A percentile compares a stretch with the other conserved stretches of the same genome.
Evolutionary conservation across 2,329 filamentous ascomycete genomes (phyloP).

Genomic region (Colletotrichum costaricense): DNA sequence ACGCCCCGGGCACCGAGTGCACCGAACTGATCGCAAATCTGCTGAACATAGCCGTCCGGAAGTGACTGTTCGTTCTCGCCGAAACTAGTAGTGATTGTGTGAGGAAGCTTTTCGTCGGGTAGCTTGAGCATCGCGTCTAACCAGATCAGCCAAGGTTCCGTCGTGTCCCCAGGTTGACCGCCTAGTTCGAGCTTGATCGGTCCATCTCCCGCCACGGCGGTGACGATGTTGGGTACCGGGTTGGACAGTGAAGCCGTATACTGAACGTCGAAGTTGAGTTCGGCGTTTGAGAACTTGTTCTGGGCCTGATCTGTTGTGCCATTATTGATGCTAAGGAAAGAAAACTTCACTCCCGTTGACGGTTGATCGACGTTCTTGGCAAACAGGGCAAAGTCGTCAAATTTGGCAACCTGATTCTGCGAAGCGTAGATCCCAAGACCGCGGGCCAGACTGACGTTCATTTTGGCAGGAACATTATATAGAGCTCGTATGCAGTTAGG

Average conservation of each 20-base stretch:
- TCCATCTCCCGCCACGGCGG: conserved; percentile 46
- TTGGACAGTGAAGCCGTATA: conserved; percentile 48
- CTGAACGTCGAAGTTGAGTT: conserved; percentile 53
- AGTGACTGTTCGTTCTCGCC: conserved; percentile 76
- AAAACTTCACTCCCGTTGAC: conserved; percentile 65
- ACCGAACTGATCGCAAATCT: conserved; percentile 66
- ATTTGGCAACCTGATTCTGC: conserved; percentile 60
- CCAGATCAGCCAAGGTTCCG: conserved; percentile 76
- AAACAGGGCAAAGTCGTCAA: conserved; percentile 67
- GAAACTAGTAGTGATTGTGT: conserved; percentile 76
- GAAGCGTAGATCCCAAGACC: conserved; percentile 46
- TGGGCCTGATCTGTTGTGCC: conserved; percentile 56
- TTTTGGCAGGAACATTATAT: conserved; percentile 57
- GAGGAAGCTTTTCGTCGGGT: conserved; percentile 65
- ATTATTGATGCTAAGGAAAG: conserved; percentile 65
- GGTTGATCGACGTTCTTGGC: conserved; percentile 64
- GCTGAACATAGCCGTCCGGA: conserved; percentile 65
- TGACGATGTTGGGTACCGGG: conserved; percentile 48
- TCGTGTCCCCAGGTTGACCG: conserved; percentile 42
- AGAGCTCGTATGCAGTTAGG: conserved; percentile 57
- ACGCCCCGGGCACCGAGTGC: conserved; percentile 75
- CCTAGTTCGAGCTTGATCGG: conserved; percentile 30
- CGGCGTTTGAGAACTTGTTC: conserved; percentile 45
- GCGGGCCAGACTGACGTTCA: conserved; percentile 42
- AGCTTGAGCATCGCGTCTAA: conserved; percentile 69